These are phyloP conservation scores for Botrytis byssoidea DNA, from an alignment of 2,329 filamentous ascomycete species.

Conservation along the genomic window DNA sequence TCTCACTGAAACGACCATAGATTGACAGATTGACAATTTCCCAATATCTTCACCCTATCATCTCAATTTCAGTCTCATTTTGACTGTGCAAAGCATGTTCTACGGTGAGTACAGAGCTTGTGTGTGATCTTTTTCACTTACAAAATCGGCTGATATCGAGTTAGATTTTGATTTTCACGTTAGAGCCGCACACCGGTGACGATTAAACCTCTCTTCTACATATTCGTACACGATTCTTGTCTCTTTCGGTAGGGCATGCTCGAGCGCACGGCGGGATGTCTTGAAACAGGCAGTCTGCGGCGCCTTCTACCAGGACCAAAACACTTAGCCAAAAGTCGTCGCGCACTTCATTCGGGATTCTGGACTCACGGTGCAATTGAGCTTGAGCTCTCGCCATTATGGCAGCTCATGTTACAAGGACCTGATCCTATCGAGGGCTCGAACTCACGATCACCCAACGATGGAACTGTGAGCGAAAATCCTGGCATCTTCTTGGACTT, in stretches of 20 bases:
- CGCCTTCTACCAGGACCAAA: constrained; percentile 45
- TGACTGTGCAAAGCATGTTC: constrained; percentile 30
- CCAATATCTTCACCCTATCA: neutral
- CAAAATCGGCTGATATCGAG: neutral
- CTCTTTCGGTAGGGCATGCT: constrained; percentile 48
- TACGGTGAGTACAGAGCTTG: constrained; percentile 23
- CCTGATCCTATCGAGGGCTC: constrained; percentile 24
- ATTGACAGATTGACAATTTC: neutral
- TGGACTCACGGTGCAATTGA: constrained; percentile 52
- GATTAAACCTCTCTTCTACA: neutral
- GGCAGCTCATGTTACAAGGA: constrained; percentile 33
- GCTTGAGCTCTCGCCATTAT: constrained; percentile 37
- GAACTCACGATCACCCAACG: constrained; percentile 22
- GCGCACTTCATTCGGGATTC: constrained; percentile 53
- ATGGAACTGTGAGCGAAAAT: constrained; percentile 20
- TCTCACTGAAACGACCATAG: neutral
- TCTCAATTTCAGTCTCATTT: neutral
- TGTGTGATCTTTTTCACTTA: neutral
- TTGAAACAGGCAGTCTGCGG: constrained; percentile 55
- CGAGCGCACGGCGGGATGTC: constrained; percentile 56
- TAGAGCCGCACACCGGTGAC: constrained; percentile 21
- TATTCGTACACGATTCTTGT: neutral
- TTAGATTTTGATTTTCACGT: constrained; percentile 11
- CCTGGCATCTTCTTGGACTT: constrained; percentile 41
- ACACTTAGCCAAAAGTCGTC: constrained; percentile 42